Evolutionary conservation across 208 protist species (phyloP).

Genomic region (Novymonas esmeraldas): DNA sequence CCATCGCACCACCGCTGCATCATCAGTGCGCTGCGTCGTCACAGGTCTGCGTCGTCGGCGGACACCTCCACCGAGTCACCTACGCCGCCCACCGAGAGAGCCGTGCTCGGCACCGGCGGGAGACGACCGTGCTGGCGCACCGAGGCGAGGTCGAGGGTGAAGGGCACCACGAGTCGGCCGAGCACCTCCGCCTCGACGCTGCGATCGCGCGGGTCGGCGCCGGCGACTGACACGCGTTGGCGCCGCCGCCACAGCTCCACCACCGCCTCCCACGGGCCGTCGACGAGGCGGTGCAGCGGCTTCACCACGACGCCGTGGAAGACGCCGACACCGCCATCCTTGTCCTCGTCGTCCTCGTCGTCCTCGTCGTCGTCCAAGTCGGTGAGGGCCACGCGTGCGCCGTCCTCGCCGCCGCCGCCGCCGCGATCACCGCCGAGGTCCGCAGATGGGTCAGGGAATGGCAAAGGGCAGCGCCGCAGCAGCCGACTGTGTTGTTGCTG

Average conservation of each 20-base stretch:
- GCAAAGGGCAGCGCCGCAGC: slow-evolving; percentile 32
- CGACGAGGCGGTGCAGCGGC: slow-evolving; percentile 58
- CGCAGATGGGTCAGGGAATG: slow-evolving; percentile 9
- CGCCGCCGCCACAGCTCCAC: slow-evolving; percentile 62
- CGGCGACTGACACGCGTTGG: neutral
- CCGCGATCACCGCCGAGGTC: neutral
- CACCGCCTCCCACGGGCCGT: slow-evolving; percentile 56
- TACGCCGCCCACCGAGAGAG: slow-evolving; percentile 7
- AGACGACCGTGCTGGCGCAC: slow-evolving; percentile 7
- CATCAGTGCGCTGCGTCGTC: neutral
- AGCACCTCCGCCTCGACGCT: slow-evolving; percentile 46
- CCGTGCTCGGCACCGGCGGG: slow-evolving; percentile 9
- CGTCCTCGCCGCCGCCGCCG: neutral
- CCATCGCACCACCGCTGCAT: neutral
- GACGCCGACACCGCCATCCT: neutral
- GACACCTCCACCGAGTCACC: neutral
- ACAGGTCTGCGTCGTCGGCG: slow-evolving; percentile 8
- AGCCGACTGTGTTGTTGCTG: slow-evolving; percentile 3
- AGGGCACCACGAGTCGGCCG: slow-evolving; percentile 67
- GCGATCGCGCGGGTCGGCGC: neutral
- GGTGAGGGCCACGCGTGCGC: slow-evolving; percentile 19
- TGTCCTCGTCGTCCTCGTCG: neutral
- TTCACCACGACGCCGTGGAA: slow-evolving; percentile 55
- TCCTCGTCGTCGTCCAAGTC: slow-evolving; percentile 23
- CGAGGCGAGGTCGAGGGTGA: slow-evolving; percentile 37